Percentiles rank a stretch among this genome's conserved stretches.
phyloP scores from a whole-genome alignment of 495 filamentous ascomycete species.

The Pyrenopolyporus hunteri region DNA sequence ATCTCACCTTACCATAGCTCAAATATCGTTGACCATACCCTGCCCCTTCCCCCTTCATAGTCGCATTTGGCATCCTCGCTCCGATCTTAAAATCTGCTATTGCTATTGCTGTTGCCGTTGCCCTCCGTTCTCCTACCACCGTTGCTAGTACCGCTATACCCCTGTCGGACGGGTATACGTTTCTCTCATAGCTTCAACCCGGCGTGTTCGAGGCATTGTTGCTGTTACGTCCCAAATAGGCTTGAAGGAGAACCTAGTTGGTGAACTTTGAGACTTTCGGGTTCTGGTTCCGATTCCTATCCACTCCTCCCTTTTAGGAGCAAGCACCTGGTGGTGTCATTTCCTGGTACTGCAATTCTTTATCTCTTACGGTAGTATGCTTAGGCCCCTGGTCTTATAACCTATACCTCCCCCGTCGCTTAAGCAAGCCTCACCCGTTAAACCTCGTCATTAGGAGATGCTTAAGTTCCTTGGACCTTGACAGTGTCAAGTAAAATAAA shows the following conservation, averaged over 20 bases:
- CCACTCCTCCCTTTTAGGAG: constrained; percentile 49
- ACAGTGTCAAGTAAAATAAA: constrained; percentile 51
- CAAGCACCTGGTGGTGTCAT: constrained; percentile 41
- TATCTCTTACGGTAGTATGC: constrained; percentile 41
- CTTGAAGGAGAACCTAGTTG: constrained; percentile 45
- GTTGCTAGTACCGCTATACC: too few relatives aligned
- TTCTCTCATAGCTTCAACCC: constrained; percentile 32
- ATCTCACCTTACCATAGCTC: constrained; percentile 38
- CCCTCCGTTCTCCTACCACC: constrained; percentile 38
- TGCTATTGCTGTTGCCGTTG: too few relatives aligned
- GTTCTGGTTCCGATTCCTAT: constrained; percentile 52
- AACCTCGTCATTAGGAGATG: constrained; percentile 49
- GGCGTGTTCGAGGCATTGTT: constrained; percentile 29
- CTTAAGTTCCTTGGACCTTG: constrained; percentile 45
- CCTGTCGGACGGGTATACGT: constrained; percentile 25
- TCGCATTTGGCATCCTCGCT: constrained; percentile 38
- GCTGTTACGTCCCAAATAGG: constrained; percentile 33
- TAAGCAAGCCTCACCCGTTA: constrained; percentile 53
- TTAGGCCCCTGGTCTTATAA: constrained; percentile 49
- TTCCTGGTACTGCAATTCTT: constrained; percentile 45
- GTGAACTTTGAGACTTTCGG: constrained; percentile 51
- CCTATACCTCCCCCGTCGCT: constrained; percentile 49
- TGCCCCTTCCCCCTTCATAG: constrained; percentile 24
- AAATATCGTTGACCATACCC: constrained; percentile 35
- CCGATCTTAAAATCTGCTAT: constrained; percentile 44